Conservation (phyloP, 2,329 filamentous ascomycete genomes). For the Clonostachys byssicola region DNA sequence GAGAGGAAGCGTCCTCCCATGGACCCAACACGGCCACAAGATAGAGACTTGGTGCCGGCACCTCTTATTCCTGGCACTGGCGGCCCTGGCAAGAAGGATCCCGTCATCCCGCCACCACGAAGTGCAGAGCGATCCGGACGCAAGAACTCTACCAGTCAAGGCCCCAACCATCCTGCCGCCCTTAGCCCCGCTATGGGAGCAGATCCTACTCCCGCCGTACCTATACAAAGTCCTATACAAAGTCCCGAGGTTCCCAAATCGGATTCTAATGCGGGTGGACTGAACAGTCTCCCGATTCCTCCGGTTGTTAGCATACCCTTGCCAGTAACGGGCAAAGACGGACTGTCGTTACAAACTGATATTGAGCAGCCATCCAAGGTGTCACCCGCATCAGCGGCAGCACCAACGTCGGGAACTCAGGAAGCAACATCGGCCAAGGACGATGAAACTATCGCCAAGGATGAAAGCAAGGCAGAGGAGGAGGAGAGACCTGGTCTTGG, state of each 20-base stretch:
- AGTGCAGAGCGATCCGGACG: constrained; percentile 34
- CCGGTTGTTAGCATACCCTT: too few relatives aligned
- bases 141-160: too few relatives aligned
- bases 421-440: too few relatives aligned
- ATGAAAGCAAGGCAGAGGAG: constrained; percentile 2
- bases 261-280: too few relatives aligned
- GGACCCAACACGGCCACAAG: constrained; percentile 51
- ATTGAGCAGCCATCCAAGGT: constrained; percentile 4
- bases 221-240: too few relatives aligned
- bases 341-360: constrained; percentile 7
- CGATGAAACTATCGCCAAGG: constrained; percentile 8
- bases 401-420: too few relatives aligned
- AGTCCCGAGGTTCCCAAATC: too few relatives aligned
- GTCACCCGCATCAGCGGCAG: constrained; percentile 5
- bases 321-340: background rate
- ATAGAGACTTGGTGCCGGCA: constrained; percentile 53
- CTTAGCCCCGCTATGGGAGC: too few relatives aligned
- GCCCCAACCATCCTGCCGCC: too few relatives aligned
- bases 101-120: constrained; percentile 42
- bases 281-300: too few relatives aligned
- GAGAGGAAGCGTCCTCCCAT: constrained; percentile 65
- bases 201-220: too few relatives aligned
- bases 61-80: constrained; percentile 42
- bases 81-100: constrained; percentile 36
- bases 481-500: constrained; percentile 70